A percentile compares a stretch with the other conserved stretches of the same genome.
These are phyloP conservation scores for Gymnopilus junonius DNA, from an alignment of 768 basidiomycete genomes.

Conservation along the genomic window DNA sequence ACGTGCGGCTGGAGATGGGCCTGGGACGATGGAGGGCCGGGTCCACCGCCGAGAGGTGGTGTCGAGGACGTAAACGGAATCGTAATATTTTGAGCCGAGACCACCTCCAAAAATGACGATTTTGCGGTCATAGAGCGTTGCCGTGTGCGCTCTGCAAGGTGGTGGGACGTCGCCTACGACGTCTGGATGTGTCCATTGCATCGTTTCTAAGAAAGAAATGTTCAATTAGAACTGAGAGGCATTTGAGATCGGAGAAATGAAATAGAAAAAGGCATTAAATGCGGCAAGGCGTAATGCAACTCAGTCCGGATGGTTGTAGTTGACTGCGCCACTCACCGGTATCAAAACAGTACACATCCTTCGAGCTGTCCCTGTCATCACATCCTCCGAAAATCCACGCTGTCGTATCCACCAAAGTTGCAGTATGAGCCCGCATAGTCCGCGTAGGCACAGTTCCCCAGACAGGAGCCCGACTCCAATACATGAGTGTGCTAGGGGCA, in stretches of 20 bases:
- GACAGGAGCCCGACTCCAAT: constrained; percentile 86
- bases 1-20: constrained; percentile 61
- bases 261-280: not conserved
- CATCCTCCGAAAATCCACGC: constrained; percentile 93
- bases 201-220: constrained; percentile 61
- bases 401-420: constrained; percentile 79
- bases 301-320: no score
- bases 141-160: constrained; percentile 86
- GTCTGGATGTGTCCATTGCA: constrained; percentile 86
- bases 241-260: not conserved
- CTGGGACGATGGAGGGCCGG: constrained; percentile 44
- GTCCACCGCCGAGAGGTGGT: constrained; percentile 74
- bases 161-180: constrained; percentile 80
- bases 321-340: constrained; percentile 57
- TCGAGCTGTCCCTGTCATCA: constrained; percentile 75
- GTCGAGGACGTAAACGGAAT: constrained; percentile 82
- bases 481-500: constrained; percentile 77
- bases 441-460: constrained; percentile 70
- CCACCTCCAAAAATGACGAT: constrained; percentile 90
- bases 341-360: constrained; percentile 85
- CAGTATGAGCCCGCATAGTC: constrained; percentile 81
- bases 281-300: not conserved
- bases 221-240: not conserved
- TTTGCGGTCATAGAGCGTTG: constrained; percentile 79
- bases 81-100: constrained; percentile 80